Evolutionary conservation across 257 asterid genomes (phyloP).

Genomic region (Cinchona pubescens): DNA sequence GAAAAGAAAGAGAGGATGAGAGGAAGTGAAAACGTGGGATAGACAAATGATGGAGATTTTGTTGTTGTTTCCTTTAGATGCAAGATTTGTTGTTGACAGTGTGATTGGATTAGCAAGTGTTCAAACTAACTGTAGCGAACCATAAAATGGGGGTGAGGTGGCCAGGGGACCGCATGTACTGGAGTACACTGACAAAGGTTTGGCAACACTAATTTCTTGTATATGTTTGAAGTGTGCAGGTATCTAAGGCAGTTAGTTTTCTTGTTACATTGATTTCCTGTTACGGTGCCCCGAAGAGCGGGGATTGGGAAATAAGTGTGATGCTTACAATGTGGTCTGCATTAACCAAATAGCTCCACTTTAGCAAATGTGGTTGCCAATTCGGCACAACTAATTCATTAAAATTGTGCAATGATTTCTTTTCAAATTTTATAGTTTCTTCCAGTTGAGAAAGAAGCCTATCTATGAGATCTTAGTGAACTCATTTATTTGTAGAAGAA

Average conservation of each 20-base stretch:
- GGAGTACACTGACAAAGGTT: no score
- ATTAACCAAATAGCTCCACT: background rate
- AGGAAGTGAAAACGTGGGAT: no score
- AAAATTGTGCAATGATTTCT: background rate
- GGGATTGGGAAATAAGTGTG: background rate
- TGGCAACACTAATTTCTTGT: no score
- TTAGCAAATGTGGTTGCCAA: background rate
- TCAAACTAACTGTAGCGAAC: no score
- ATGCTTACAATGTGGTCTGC: background rate
- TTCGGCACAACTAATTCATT: background rate
- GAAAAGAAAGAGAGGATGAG: background rate
- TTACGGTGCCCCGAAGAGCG: no score
- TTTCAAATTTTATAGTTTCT: background rate
- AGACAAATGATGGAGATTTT: background rate
- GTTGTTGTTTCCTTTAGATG: background rate
- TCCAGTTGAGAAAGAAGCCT: background rate
- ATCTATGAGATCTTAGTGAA: background rate
- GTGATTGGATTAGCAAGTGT: no score
- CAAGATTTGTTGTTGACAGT: no score
- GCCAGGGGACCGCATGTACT: no score
- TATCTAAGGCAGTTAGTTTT: no score
- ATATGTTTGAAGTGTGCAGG: no score
- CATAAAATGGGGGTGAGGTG: no score
- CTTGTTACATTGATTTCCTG: no score
- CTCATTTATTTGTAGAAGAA: background rate